phyloP scores from a whole-genome alignment of 2,329 filamentous ascomycete species.

The Exophiala phaeomuriformis region DNA sequence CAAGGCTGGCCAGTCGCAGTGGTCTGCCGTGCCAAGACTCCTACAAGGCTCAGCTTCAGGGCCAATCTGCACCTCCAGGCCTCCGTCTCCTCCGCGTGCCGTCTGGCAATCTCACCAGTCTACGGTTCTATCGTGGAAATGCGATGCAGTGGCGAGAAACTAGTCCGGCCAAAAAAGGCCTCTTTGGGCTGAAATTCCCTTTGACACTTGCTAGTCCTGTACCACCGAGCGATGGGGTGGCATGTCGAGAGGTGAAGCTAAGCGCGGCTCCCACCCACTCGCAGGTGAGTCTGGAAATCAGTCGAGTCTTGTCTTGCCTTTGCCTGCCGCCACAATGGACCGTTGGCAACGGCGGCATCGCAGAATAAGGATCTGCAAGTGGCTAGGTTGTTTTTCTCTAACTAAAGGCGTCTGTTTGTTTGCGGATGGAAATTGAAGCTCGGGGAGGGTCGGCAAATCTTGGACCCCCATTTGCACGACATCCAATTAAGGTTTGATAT shows the following conservation, averaged over 20 bases:
- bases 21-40: neutral
- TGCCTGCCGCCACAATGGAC: neutral
- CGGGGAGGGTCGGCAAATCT: constrained; percentile 15
- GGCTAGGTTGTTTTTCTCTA: neutral
- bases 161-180: neutral
- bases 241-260: neutral
- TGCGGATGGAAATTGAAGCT: constrained; percentile 14
- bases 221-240: neutral
- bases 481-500: constrained; percentile 23
- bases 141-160: neutral
- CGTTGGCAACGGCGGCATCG: neutral
- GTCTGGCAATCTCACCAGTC: neutral
- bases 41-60: too few relatives aligned
- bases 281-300: neutral
- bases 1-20: neutral
- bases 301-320: neutral
- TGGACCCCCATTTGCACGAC: constrained; percentile 9
- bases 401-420: constrained; percentile 13
- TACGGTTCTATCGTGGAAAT: neutral
- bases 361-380: constrained; percentile 2
- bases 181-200: neutral
- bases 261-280: neutral
- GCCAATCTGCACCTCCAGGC: neutral
- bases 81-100: neutral
- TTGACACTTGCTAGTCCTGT: neutral